phyloP scores from a whole-genome alignment of 306 rosid genomes.

The Trifolium repens region DNA sequence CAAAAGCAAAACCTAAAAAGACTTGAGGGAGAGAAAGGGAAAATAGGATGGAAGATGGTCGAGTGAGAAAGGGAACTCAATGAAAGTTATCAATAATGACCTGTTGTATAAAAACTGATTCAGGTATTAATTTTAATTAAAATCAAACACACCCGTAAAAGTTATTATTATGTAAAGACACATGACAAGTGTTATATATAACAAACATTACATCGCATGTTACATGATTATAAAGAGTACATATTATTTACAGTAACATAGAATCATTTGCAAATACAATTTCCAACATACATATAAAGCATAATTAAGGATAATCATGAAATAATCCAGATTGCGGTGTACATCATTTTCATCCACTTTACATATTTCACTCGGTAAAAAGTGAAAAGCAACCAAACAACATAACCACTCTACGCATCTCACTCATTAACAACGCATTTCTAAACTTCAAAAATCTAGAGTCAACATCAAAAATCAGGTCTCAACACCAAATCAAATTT shows the following conservation, averaged over 20 bases:
- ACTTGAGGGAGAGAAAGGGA: not conserved
- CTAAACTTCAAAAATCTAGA: not conserved
- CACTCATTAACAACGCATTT: not conserved
- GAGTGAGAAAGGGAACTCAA: not conserved
- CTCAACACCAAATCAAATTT: slow-evolving; percentile 12
- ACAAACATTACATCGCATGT: not conserved
- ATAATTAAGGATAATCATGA: not conserved
- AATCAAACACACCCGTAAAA: not conserved
- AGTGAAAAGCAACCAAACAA: not conserved
- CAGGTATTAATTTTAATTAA: not conserved
- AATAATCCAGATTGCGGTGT: not conserved
- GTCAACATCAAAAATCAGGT: not conserved
- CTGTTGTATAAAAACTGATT: not conserved
- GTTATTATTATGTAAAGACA: not conserved
- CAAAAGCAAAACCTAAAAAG: not conserved
- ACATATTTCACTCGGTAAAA: not conserved
- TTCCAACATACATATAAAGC: not conserved
- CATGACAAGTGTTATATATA: not conserved
- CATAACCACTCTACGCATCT: not conserved
- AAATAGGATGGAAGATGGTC: not conserved
- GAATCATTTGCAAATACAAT: slow-evolving; percentile 1
- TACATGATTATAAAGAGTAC: slow-evolving; percentile 18
- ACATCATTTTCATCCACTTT: not conserved
- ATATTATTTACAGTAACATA: not conserved
- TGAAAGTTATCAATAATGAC: not conserved